Evolutionary conservation across 441 rosid species (phyloP).

Genomic region (Adansonia grandidieri): DNA sequence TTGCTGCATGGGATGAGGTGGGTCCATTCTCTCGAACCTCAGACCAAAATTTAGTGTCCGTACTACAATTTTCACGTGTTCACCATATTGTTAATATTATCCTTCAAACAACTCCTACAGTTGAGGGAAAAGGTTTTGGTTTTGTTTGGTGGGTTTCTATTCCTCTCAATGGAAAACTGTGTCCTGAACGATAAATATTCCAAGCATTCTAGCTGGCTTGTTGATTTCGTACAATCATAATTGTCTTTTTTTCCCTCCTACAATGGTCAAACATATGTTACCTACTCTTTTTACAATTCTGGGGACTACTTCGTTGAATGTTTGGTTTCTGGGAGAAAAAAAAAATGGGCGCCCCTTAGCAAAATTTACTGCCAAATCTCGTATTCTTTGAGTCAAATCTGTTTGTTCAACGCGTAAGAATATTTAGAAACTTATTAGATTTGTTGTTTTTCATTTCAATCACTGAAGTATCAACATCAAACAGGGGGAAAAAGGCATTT

Average conservation of each 20-base stretch:
- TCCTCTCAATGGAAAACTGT: no score
- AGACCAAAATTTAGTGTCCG: no score
- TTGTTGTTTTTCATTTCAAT: slow-evolving; percentile 1
- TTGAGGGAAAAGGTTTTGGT: not conserved
- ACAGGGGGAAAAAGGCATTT: not conserved
- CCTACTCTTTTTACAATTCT: slow-evolving; percentile 27
- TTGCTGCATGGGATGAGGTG: not conserved
- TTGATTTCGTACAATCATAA: slow-evolving; percentile 19
- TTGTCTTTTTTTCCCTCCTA: slow-evolving; percentile 23
- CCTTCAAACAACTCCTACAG: not conserved
- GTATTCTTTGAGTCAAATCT: slow-evolving; percentile 16
- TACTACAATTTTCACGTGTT: slow-evolving; percentile 33
- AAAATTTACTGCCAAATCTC: not conserved
- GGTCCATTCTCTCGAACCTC: no score
- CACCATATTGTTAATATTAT: slow-evolving; percentile 29
- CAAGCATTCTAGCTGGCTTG: slow-evolving; percentile 36
- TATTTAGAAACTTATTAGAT: not conserved
- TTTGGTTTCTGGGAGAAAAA: slow-evolving; percentile 25
- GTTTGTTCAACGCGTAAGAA: not conserved
- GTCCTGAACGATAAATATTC: no score
- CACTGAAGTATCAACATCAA: slow-evolving; percentile 6
- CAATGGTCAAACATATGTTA: slow-evolving; percentile 40
- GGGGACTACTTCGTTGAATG: slow-evolving; percentile 30
- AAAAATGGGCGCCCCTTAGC: not conserved
- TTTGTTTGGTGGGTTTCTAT: no score